Evolutionary conservation across 441 rosid genomes (phyloP).

Genomic region (Populus hybrid): DNA sequence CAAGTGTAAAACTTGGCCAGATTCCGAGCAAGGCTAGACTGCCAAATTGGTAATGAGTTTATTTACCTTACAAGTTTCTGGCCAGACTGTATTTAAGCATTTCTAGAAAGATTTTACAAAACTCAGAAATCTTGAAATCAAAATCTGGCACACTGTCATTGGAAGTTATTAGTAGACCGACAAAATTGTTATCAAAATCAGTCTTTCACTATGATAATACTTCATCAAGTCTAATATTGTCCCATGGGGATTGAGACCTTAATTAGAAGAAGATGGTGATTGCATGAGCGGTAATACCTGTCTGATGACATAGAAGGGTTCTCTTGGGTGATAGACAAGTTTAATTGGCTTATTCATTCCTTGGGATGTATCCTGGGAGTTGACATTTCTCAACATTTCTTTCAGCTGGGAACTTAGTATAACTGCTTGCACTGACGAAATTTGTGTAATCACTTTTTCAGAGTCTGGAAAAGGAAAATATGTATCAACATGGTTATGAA

Average conservation of each 20-base stretch:
- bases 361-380: conserved; percentile 40
- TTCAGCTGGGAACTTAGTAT: conserved; percentile 71
- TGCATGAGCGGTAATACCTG: conserved; percentile 40
- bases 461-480: conserved; percentile 47
- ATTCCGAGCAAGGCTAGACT: conserved; percentile 1
- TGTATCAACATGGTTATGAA: not conserved
- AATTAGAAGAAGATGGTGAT: not conserved
- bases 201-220: not conserved
- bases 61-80: not conserved
- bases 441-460: conserved; percentile 53
- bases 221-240: not conserved
- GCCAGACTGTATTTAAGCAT: not conserved
- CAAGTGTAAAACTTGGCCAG: not conserved
- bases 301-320: conserved; percentile 76
- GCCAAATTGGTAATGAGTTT: not conserved
- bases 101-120: not conserved
- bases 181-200: conserved; percentile 1
- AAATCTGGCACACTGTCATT: not conserved
- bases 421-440: conserved; percentile 68
- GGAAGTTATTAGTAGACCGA: not conserved
- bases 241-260: not conserved
- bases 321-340: conserved; percentile 67
- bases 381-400: conserved; percentile 55
- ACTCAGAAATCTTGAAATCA: not conserved
- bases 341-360: conserved; percentile 55